A percentile compares a stretch with the other conserved stretches of the same genome.
These are phyloP conservation scores for Ogataea nakhonphanomensis DNA, from an alignment of 805 yeast species.

Conservation along the genomic window DNA sequence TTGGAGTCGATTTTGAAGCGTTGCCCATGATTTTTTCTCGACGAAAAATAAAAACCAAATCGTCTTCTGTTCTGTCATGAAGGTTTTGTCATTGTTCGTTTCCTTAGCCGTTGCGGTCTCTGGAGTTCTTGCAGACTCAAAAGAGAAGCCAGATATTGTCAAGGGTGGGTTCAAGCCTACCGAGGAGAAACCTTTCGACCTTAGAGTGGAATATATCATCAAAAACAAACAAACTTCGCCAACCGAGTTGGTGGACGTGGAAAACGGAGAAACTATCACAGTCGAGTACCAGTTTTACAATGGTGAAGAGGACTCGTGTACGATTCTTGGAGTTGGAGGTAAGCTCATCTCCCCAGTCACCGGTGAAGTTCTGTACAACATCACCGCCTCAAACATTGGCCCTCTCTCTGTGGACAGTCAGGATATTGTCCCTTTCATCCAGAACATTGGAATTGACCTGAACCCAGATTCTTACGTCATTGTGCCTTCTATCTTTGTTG, in stretches of 20 bases:
- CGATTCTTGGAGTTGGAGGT: constrained; percentile 70
- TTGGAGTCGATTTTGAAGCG: constrained; percentile 6
- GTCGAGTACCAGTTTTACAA: constrained; percentile 52
- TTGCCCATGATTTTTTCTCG: constrained; percentile 8
- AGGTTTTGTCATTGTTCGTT: constrained; percentile 14
- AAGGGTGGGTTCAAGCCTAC: constrained; percentile 31
- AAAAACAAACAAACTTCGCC: constrained; percentile 40
- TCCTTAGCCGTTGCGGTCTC: constrained; percentile 19
- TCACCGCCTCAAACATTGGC: constrained; percentile 63
- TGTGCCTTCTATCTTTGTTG: constrained; percentile 56
- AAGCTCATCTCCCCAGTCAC: constrained; percentile 52
- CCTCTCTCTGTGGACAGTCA: constrained; percentile 54
- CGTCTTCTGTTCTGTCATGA: constrained; percentile 2
- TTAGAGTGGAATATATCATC: constrained; percentile 47
- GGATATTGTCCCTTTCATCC: constrained; percentile 48
- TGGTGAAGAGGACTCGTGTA: constrained; percentile 46
- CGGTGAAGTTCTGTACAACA: constrained; percentile 51
- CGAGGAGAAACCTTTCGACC: constrained; percentile 39
- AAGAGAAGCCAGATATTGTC: constrained; percentile 14
- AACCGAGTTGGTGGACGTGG: constrained; percentile 40
- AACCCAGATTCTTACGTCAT: constrained; percentile 54
- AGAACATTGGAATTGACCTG: constrained; percentile 57
- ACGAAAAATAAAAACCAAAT: constrained; percentile 1
- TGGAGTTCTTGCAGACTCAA: constrained; percentile 15
- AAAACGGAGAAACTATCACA: constrained; percentile 51